Conservation (phyloP, 495 filamentous ascomycete genomes). For the Eremomyces bilateralis region DNA sequence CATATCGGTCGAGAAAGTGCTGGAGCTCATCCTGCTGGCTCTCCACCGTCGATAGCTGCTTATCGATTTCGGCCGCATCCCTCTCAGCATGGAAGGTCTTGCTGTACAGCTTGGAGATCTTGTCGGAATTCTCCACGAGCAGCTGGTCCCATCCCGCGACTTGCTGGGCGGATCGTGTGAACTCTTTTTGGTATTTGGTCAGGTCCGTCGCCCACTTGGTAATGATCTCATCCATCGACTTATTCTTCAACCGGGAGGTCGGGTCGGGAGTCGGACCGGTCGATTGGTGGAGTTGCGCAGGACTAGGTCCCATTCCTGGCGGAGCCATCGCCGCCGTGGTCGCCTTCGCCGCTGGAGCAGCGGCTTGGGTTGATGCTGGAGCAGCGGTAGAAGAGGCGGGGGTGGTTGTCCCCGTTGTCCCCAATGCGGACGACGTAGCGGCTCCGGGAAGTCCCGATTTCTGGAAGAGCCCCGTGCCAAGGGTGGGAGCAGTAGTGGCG, state of each 20-base stretch:
- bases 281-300: constrained; percentile 29
- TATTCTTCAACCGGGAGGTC: constrained; percentile 81
- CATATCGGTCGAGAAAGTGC: constrained; percentile 68
- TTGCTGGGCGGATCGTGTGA: constrained; percentile 67
- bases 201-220: constrained; percentile 93
- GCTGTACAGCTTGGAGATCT: constrained; percentile 72
- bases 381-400: constrained; percentile 1
- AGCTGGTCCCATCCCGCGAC: constrained; percentile 79
- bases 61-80: constrained; percentile 74
- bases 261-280: constrained; percentile 52
- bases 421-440: too few relatives aligned
- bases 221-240: constrained; percentile 98
- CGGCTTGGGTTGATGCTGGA: background rate
- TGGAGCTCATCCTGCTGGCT: constrained; percentile 76
- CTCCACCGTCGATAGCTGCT: constrained; percentile 71
- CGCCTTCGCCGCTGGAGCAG: constrained; percentile 1
- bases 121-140: constrained; percentile 77
- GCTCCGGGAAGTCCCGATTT: too few relatives aligned
- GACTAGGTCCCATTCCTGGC: constrained; percentile 1
- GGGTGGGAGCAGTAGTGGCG: too few relatives aligned
- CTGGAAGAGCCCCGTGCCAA: too few relatives aligned
- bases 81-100: constrained; percentile 80
- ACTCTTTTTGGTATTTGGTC: constrained; percentile 87
- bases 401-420: background rate
- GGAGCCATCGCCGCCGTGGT: constrained; percentile 6